Conservation (phyloP, 2,329 filamentous ascomycete genomes). For the Microdochium nivale region DNA sequence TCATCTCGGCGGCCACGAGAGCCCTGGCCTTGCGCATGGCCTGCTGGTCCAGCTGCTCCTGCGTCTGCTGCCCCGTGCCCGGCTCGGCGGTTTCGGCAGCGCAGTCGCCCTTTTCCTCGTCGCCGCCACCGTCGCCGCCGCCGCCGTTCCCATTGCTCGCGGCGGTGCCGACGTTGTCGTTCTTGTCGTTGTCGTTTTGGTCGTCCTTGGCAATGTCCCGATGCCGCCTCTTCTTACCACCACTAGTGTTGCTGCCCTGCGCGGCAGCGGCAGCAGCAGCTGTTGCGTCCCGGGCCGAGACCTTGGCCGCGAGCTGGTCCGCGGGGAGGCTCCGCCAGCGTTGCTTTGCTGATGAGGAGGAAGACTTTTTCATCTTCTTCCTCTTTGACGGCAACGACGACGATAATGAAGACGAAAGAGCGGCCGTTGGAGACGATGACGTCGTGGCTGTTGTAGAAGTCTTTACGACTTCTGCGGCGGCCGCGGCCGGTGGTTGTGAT, state of each 20-base stretch:
- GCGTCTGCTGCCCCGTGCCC: not conserved
- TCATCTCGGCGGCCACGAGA: not conserved
- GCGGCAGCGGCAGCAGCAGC: not conserved
- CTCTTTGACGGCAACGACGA: not conserved
- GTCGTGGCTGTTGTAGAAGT: too few relatives aligned
- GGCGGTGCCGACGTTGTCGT: not conserved
- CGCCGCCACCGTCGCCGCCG: not conserved
- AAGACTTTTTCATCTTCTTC: too few relatives aligned
- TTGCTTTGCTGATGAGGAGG: not conserved
- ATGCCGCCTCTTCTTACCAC: not conserved
- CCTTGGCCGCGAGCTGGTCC: not conserved
- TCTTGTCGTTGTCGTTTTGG: not conserved
- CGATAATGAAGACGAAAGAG: too few relatives aligned
- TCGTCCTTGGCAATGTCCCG: not conserved
- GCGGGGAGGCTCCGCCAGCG: constrained; percentile 1
- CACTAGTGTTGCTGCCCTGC: not conserved
- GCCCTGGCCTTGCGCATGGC: not conserved
- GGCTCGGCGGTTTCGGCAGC: too few relatives aligned
- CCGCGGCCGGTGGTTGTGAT: too few relatives aligned
- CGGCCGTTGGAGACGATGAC: too few relatives aligned
- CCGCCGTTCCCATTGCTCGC: not conserved
- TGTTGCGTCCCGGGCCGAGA: not conserved
- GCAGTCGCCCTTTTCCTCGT: too few relatives aligned
- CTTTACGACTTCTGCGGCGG: too few relatives aligned
- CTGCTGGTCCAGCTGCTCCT: not conserved